These are phyloP conservation scores for Chenopodium suecicum DNA, from an alignment of 148 eudicot genomes.

Conservation along the genomic window DNA sequence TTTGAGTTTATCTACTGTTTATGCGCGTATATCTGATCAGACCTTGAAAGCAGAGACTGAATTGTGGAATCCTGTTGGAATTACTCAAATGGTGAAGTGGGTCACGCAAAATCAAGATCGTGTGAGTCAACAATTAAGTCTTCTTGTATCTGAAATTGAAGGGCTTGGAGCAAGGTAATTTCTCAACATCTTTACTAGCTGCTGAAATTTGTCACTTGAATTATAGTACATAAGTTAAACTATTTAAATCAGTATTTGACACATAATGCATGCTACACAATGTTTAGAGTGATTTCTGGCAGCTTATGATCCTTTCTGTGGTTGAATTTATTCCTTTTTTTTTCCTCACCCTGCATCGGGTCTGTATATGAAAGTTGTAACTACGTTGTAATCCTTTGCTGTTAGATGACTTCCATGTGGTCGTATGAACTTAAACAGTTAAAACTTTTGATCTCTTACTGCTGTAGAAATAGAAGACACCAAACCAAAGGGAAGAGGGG, in stretches of 20 bases:
- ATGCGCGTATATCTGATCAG: conserved; percentile 20
- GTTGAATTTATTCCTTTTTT: not conserved
- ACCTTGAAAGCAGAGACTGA: conserved; percentile 22
- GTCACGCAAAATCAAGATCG: conserved; percentile 39
- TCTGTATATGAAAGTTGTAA: not conserved
- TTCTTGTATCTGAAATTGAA: conserved; percentile 49
- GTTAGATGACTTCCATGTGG: not conserved
- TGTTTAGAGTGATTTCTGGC: not conserved
- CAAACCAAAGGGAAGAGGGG: not conserved
- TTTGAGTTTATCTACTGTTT: conserved; percentile 46
- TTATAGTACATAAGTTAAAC: not conserved
- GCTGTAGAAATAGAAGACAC: not conserved
- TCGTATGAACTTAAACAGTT: not conserved
- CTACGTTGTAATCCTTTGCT: not conserved
- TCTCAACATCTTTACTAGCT: not conserved
- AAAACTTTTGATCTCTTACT: not conserved
- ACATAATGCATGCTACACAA: not conserved
- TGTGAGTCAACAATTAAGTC: conserved; percentile 37
- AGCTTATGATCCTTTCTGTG: not conserved
- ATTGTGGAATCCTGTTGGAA: conserved; percentile 52
- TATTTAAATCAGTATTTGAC: not conserved
- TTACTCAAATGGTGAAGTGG: conserved; percentile 72
- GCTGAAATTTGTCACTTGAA: not conserved
- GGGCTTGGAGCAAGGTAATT: conserved; percentile 53
- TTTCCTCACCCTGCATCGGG: not conserved